Evolutionary conservation across 2,329 filamentous ascomycete genomes (phyloP).

Genomic region (Neonectria ditissima): DNA sequence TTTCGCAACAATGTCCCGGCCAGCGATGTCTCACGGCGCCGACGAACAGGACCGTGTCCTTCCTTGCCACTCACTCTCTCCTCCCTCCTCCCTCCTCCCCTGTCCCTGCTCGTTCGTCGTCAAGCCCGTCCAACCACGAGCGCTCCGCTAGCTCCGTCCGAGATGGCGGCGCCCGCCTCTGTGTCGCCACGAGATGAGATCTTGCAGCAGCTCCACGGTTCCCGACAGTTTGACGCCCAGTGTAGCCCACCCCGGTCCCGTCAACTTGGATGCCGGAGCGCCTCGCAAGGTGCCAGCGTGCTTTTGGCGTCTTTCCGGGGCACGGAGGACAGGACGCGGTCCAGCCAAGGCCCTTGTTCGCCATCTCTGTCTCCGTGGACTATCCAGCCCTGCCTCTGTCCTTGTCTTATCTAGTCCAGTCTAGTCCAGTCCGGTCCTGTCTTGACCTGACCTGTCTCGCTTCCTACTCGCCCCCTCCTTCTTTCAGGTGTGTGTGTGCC

Average conservation of each 20-base stretch:
- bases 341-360: constrained; percentile 17
- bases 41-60: constrained; percentile 36
- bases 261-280: constrained; percentile 49
- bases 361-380: background rate
- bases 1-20: constrained; percentile 51
- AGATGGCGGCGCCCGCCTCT: constrained; percentile 45
- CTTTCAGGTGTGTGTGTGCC: constrained; percentile 2
- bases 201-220: constrained; percentile 47
- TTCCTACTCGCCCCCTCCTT: background rate
- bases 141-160: constrained; percentile 37
- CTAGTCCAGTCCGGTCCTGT: constrained; percentile 12
- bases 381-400: background rate
- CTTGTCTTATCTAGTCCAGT: constrained; percentile 3
- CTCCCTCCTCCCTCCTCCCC: background rate
- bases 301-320: constrained; percentile 17
- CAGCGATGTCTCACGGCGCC: constrained; percentile 41
- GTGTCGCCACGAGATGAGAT: constrained; percentile 45
- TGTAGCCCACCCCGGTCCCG: constrained; percentile 46
- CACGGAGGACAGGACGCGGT: constrained; percentile 24
- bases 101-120: constrained; percentile 37
- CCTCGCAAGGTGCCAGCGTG: constrained; percentile 20
- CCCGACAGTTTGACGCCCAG: constrained; percentile 42
- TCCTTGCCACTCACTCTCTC: constrained; percentile 1
- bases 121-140: constrained; percentile 41
- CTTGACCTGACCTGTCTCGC: constrained; percentile 13